Conservation (phyloP, 129 eudicot genomes). For the Glebionis coronaria region DNA sequence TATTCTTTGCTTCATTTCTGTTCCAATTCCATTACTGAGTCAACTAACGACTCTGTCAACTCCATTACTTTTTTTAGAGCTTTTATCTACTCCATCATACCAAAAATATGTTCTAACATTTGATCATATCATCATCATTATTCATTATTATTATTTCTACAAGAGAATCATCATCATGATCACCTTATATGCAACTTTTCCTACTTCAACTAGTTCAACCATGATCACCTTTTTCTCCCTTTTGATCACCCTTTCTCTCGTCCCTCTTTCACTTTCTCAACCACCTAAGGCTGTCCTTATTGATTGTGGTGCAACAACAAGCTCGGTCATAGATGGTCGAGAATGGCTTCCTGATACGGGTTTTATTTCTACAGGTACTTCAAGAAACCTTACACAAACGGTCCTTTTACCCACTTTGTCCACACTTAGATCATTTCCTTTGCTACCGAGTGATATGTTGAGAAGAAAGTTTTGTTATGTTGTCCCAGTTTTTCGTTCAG, state of each 20-base stretch:
- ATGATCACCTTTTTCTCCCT: slow-evolving; percentile 32
- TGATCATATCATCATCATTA: slow-evolving; percentile 3
- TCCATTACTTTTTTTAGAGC: slow-evolving; percentile 26
- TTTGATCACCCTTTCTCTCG: slow-evolving; percentile 40
- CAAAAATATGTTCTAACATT: not conserved
- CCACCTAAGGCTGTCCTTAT: slow-evolving; percentile 50
- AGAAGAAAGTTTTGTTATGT: slow-evolving; percentile 66
- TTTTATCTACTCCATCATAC: slow-evolving; percentile 21
- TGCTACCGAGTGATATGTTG: slow-evolving; percentile 31
- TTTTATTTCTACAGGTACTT: slow-evolving; percentile 50
- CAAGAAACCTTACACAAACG: slow-evolving; percentile 24
- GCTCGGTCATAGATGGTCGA: slow-evolving; percentile 29
- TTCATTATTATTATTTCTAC: too few relatives aligned
- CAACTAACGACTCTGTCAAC: slow-evolving; percentile 53
- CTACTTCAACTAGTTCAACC: slow-evolving; percentile 19
- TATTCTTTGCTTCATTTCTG: slow-evolving; percentile 50
- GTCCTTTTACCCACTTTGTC: slow-evolving; percentile 35
- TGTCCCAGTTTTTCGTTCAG: slow-evolving; percentile 52
- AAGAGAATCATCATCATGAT: too few relatives aligned
- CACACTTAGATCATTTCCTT: slow-evolving; percentile 74
- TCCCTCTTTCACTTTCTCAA: slow-evolving; percentile 37
- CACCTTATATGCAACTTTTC: not conserved
- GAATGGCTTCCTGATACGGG: slow-evolving; percentile 58
- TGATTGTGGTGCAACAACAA: slow-evolving; percentile 61
- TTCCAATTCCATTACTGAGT: slow-evolving; percentile 42